These are phyloP conservation scores for Mortierella sp. DNA, from an alignment of 371 early-diverging fungal species.

Conservation along the genomic window DNA sequence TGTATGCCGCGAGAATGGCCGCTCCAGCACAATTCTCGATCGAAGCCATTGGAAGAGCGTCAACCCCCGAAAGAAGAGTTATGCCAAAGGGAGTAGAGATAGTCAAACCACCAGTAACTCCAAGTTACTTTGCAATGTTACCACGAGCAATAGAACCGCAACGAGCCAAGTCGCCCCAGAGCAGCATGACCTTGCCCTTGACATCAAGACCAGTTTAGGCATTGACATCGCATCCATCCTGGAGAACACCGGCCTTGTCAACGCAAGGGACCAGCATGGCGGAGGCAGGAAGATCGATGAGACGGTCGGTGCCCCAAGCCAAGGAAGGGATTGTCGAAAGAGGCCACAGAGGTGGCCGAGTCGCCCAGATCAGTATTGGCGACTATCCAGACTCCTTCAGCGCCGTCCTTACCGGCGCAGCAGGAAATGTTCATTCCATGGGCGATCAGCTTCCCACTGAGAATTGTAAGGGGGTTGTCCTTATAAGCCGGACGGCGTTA, in stretches of 20 bases:
- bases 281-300: constrained; percentile 20
- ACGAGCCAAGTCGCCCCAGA: constrained; percentile 64
- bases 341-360: constrained; percentile 77
- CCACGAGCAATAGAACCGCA: constrained; percentile 68
- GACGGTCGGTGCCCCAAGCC: constrained; percentile 51
- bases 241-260: constrained; percentile 29
- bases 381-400: constrained; percentile 71
- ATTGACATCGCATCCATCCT: constrained; percentile 64
- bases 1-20: constrained; percentile 24
- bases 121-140: constrained; percentile 66
- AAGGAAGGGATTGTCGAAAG: constrained; percentile 73
- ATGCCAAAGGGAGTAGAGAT: constrained; percentile 63
- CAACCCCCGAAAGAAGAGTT: constrained; percentile 29
- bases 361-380: constrained; percentile 72
- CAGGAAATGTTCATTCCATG: constrained; percentile 63
- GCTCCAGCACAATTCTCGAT: constrained; percentile 48
- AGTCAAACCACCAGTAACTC: constrained; percentile 71
- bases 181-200: constrained; percentile 67
- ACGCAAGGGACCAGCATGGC: constrained; percentile 28
- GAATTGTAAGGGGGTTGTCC: constrained; percentile 60
- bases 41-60: constrained; percentile 41
- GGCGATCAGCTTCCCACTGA: constrained; percentile 60
- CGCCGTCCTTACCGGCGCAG: constrained; percentile 79
- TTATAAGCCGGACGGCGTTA: constrained; percentile 54
- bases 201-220: constrained; percentile 43